These are phyloP conservation scores for Vigna hirtella DNA, from an alignment of 306 rosid species.

Conservation along the genomic window DNA sequence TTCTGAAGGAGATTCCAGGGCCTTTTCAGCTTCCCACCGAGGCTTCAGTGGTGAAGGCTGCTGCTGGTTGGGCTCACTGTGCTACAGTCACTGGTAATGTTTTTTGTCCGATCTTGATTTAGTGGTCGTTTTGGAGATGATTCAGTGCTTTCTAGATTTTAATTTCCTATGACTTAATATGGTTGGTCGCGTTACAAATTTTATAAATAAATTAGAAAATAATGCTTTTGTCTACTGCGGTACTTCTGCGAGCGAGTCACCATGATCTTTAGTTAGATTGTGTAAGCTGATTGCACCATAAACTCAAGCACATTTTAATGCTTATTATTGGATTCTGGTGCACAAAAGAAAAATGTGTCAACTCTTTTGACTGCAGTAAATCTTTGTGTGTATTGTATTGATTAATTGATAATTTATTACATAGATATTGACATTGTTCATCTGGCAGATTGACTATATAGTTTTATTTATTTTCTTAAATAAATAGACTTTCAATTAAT, in stretches of 20 bases:
- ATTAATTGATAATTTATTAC: not conserved
- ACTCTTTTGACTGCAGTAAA: not conserved
- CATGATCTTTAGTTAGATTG: not conserved
- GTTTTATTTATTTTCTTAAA: not conserved
- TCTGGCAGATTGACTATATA: not conserved
- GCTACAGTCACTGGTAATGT: conserved; percentile 70
- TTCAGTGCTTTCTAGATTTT: conserved; percentile 3
- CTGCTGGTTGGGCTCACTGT: conserved; percentile 97
- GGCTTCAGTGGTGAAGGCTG: conserved; percentile 71
- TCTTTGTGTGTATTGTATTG: not conserved
- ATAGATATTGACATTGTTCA: not conserved
- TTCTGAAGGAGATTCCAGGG: conserved; percentile 85
- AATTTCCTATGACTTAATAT: not conserved
- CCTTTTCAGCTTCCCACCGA: conserved; percentile 69
- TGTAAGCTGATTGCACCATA: not conserved
- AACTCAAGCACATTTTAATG: not conserved
- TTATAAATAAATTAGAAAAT: not conserved
- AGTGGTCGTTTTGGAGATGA: not conserved
- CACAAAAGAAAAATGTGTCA: not conserved
- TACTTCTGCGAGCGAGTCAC: not conserved
- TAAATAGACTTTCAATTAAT: not conserved
- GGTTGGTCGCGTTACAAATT: not conserved
- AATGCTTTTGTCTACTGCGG: not conserved
- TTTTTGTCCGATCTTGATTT: not conserved
- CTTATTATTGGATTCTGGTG: not conserved